phyloP scores from a whole-genome alignment of 495 filamentous ascomycete species.

The Stereocaulon alpinum region DNA sequence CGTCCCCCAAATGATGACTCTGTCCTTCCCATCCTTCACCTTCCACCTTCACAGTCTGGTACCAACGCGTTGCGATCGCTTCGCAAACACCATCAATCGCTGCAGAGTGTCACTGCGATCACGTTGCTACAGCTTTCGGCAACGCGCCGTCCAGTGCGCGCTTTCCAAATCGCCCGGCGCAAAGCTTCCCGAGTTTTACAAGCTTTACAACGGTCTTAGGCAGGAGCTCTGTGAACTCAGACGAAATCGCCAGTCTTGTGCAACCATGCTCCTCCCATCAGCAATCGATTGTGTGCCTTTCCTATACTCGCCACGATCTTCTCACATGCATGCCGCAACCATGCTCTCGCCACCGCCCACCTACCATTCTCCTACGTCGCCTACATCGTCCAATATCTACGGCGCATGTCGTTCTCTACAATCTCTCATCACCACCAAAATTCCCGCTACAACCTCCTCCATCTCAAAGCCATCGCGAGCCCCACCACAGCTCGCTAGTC shows the following conservation, averaged over 20 bases:
- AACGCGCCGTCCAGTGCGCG: background rate
- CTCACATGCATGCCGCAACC: slow-evolving; percentile 36
- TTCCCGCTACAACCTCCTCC: slow-evolving; percentile 27
- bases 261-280: slow-evolving; percentile 58
- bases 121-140: background rate
- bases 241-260: background rate
- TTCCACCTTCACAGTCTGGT: background rate
- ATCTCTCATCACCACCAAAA: slow-evolving; percentile 45
- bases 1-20: background rate
- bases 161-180: slow-evolving; percentile 12
- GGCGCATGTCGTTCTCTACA: slow-evolving; percentile 63
- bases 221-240: background rate
- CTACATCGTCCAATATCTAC: slow-evolving; percentile 48
- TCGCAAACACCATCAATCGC: background rate
- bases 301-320: slow-evolving; percentile 34
- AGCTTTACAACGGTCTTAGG: slow-evolving; percentile 4
- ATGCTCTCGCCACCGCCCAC: slow-evolving; percentile 53
- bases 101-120: slow-evolving; percentile 1
- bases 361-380: slow-evolving; percentile 47
- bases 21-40: background rate
- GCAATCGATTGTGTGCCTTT: slow-evolving; percentile 59
- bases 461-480: slow-evolving; percentile 31
- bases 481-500: slow-evolving; percentile 40
- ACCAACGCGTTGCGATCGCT: slow-evolving; percentile 9
- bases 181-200: background rate